Conservation (phyloP, 2,329 filamentous ascomycete species). For the Aspergillus tamarii region DNA sequence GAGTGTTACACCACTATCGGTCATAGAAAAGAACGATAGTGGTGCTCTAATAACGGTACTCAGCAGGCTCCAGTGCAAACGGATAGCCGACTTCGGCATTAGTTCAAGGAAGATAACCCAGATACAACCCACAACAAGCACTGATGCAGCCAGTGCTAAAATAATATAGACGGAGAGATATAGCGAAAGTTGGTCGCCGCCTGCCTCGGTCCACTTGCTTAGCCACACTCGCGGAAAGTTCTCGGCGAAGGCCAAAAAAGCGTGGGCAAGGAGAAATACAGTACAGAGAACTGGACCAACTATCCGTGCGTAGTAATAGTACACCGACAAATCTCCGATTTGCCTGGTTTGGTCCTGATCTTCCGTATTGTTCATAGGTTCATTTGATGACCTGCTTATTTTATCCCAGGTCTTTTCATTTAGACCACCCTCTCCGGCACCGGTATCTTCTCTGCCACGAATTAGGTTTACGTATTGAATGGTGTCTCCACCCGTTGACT, state of each 20-base stretch:
- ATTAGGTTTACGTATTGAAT: neutral
- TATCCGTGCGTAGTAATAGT: neutral
- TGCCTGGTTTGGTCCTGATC: slow-evolving; percentile 1
- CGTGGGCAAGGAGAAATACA: neutral
- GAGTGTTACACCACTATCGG: slow-evolving; percentile 15
- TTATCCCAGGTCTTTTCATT: neutral
- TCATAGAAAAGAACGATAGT: slow-evolving; percentile 18
- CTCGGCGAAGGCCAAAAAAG: neutral
- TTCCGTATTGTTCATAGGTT: too few species aligned
- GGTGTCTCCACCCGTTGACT: neutral
- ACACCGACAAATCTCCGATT: slow-evolving; percentile 3
- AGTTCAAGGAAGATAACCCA: slow-evolving; percentile 8
- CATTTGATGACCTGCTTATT: too few species aligned
- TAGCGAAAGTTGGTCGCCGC: neutral
- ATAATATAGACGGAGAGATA: slow-evolving; percentile 2
- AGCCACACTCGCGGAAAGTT: slow-evolving; percentile 21
- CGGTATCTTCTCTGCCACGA: neutral
- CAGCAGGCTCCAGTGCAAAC: slow-evolving; percentile 13
- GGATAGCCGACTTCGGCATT: slow-evolving; percentile 8
- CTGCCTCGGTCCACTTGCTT: slow-evolving; percentile 33
- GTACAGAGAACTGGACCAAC: neutral
- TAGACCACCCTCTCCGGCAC: neutral
- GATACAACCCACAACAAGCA: neutral
- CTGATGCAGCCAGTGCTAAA: slow-evolving; percentile 3
- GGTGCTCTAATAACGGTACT: slow-evolving; percentile 18